Evolutionary conservation across 2,329 filamentous ascomycete species (phyloP).

Genomic region (Aureobasidium melanogenum): DNA sequence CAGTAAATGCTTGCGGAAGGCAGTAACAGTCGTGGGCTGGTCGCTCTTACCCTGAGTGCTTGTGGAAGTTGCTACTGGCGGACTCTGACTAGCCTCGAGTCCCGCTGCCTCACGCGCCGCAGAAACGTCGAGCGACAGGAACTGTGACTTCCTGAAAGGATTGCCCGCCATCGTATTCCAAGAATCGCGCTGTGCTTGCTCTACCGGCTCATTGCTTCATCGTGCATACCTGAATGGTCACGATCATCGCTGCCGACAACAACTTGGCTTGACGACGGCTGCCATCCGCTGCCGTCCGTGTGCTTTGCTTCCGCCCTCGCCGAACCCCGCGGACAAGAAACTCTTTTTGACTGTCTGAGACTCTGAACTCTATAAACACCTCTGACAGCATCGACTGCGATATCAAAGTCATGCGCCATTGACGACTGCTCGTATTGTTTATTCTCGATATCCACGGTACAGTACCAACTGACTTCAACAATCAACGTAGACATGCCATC

Average conservation of each 20-base stretch:
- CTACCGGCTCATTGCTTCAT: slow-evolving; percentile 10
- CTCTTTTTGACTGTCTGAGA: not conserved
- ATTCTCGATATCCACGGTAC: not conserved
- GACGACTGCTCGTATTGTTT: not conserved
- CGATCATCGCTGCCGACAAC: not conserved
- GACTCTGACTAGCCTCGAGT: not conserved
- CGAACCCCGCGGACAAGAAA: not conserved
- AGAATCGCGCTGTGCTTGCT: not conserved
- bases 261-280: not conserved
- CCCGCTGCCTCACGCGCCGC: slow-evolving; percentile 4
- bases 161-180: slow-evolving; percentile 6
- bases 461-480: slow-evolving; percentile 27
- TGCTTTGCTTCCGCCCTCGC: not conserved
- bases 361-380: not conserved
- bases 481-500: slow-evolving; percentile 55
- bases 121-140: not conserved
- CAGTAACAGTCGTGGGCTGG: not conserved
- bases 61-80: not conserved
- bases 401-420: slow-evolving; percentile 1
- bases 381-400: not conserved
- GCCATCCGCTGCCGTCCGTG: not conserved
- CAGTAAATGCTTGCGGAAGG: not conserved
- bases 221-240: not conserved
- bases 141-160: slow-evolving; percentile 4
- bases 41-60: not conserved